Evolutionary conservation across 177 flowering plant genomes (phyloP), one percentile per base, ranked within the genome.

Genomic region (Vitis hybrid): DNA sequence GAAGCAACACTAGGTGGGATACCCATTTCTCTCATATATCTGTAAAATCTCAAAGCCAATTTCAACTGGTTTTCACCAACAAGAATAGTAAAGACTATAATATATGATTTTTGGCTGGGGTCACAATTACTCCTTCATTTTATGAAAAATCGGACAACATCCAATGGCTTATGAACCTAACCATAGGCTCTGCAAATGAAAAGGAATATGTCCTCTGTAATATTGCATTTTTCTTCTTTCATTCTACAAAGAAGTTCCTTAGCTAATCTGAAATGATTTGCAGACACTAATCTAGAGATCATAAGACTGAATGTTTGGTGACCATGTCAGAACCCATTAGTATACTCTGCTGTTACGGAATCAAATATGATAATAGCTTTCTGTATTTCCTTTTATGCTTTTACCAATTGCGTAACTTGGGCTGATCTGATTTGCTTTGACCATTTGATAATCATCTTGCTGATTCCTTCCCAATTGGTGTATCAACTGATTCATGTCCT

Each of bases 151-250:
- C 76, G 76, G 23, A 91, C 56, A 13, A 84, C 87, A 12, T 93
- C 95, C 58, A 85, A 65, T 7, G 98, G 95, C 80, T 76, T 85
- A 72, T 93, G 98, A n/a, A 83, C 90, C 54, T 92, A 79, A 2
- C 91, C 97, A 77, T 90, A 93, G 21, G 81, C 97, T 65, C 87
- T 82, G 68, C 80, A 90, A 23, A 91, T 73, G 12, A 84, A 79
- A 30, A 92, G 78, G 76, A 90, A 81, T 55, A 87, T 62, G 23
- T 85, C 89, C 72, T 91, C 97, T 0, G 73, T 67, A 32, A 89
- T 61, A 9, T 34, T 26, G 72, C 89, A 85, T 13, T 81, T 86
- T 75, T 93, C 95, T 13, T 86, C 81, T 65, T 85, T 84, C 97
- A 91, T 91, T 74, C 88, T 80, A 60, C 72, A 49, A 45, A 91